Evolutionary conservation across 495 filamentous ascomycete species (phyloP).

Genomic region (Hyaloscypha variabilis): DNA sequence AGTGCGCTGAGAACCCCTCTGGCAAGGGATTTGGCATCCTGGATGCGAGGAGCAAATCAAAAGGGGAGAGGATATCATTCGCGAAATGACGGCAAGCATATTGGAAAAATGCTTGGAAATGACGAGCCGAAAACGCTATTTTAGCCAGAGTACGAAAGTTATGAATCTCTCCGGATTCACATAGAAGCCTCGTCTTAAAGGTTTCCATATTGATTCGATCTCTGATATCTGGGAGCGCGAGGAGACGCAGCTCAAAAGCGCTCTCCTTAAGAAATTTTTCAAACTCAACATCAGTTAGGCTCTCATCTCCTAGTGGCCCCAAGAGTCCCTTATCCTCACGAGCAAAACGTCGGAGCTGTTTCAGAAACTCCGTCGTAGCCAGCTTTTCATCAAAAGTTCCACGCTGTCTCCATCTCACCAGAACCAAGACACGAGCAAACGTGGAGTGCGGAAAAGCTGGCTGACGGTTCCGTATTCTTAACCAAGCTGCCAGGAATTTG

Average conservation of each 20-base stretch:
- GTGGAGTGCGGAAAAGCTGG: slow-evolving; percentile 5
- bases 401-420: background rate
- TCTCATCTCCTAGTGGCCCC: no score
- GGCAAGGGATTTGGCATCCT: slow-evolving; percentile 11
- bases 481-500: slow-evolving; percentile 5
- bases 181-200: background rate
- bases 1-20: background rate
- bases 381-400: slow-evolving; percentile 2
- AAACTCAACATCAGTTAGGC: no score
- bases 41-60: slow-evolving; percentile 16
- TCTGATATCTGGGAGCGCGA: background rate
- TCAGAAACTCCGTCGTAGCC: background rate
- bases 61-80: slow-evolving; percentile 7
- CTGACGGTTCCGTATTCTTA: slow-evolving; percentile 10
- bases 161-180: background rate
- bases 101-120: slow-evolving; percentile 17
- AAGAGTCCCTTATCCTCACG: no score
- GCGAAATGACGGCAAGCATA: slow-evolving; percentile 9
- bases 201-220: no score
- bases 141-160: no score
- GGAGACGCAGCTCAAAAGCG: slow-evolving; percentile 6
- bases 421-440: slow-evolving; percentile 7
- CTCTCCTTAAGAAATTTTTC: no score
- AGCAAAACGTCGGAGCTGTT: background rate
- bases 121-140: slow-evolving; percentile 13